phyloP scores from a whole-genome alignment of 352 stramenopile species.

The Thraustochytrium striatum region DNA sequence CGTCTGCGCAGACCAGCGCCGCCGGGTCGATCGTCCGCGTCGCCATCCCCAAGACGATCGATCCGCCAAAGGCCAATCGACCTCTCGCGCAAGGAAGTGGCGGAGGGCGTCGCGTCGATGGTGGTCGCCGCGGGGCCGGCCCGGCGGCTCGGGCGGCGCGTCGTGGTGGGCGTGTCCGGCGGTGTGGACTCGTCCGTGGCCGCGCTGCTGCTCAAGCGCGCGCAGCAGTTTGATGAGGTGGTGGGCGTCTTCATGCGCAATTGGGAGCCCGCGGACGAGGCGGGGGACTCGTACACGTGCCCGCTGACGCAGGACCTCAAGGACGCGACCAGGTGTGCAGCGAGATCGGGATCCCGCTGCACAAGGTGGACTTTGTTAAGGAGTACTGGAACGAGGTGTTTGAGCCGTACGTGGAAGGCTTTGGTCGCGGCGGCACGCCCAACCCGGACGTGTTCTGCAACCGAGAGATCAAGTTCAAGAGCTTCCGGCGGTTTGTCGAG shows the following conservation, averaged over 20 bases:
- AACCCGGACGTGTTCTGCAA: constrained; percentile 95
- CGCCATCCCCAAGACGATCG: too few species aligned
- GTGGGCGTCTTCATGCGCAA: constrained; percentile 98
- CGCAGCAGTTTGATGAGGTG: constrained; percentile 70
- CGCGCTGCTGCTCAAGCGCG: constrained; percentile 61
- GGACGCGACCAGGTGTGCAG: constrained; percentile 82
- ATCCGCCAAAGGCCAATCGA: too few species aligned
- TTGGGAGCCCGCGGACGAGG: constrained; percentile 91
- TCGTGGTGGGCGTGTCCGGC: constrained; percentile 94
- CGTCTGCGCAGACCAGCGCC: neutral
- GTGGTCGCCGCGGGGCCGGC: neutral
- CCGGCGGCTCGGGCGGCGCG: constrained; percentile 33
- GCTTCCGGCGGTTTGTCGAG: constrained; percentile 83
- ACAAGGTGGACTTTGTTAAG: constrained; percentile 80
- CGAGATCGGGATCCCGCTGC: constrained; percentile 80
- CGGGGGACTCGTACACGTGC: constrained; percentile 67
- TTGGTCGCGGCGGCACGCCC: constrained; percentile 73
- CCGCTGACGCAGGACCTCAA: constrained; percentile 82
- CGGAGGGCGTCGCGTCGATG: neutral
- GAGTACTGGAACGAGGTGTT: constrained; percentile 98
- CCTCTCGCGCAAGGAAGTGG: too few species aligned
- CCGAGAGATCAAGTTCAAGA: constrained; percentile 96
- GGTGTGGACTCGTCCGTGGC: constrained; percentile 96
- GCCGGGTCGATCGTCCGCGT: neutral
- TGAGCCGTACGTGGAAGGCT: constrained; percentile 86